phyloP scores from a whole-genome alignment of 2,329 filamentous ascomycete species.

The Alternaria arbusti region DNA sequence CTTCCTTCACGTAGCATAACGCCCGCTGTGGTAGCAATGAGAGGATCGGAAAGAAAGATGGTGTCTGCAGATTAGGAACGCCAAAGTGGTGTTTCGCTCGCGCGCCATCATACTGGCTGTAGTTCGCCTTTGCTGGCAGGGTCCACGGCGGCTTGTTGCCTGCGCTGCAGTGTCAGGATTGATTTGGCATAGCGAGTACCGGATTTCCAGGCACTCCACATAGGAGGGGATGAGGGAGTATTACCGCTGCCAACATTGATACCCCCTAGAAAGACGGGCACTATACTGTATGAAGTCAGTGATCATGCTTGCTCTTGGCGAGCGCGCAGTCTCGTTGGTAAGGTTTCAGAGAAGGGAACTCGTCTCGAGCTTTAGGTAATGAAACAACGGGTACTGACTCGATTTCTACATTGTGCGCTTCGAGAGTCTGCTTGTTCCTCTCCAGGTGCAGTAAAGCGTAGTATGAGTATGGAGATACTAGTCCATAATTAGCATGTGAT shows the following conservation, averaged over 20 bases:
- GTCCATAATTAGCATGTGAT: conserved; percentile 14
- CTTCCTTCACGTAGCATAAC: conserved; percentile 70
- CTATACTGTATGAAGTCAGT: conserved; percentile 58
- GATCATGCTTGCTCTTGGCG: background rate
- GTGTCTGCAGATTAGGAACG: conserved; percentile 50
- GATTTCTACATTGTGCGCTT: conserved; percentile 65
- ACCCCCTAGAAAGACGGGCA: conserved; percentile 71
- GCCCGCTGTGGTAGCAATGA: conserved; percentile 68
- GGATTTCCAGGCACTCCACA: background rate
- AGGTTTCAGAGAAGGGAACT: background rate
- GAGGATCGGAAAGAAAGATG: conserved; percentile 62
- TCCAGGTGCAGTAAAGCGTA: conserved; percentile 64
- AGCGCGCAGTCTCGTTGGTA: background rate
- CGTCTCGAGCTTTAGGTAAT: background rate
- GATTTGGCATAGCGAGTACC: background rate
- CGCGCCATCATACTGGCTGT: conserved; percentile 59
- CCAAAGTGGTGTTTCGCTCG: conserved; percentile 62
- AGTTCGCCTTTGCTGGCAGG: conserved; percentile 69
- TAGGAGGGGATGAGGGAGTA: conserved; percentile 5
- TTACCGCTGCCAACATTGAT: conserved; percentile 53
- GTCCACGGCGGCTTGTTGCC: conserved; percentile 80
- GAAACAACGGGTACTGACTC: conserved; percentile 60
- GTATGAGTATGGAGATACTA: conserved; percentile 68
- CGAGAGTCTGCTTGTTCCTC: conserved; percentile 61
- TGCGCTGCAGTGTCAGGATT: conserved; percentile 32